Conservation (phyloP, 805 yeast genomes). For the Nakazawaea siamensis region DNA sequence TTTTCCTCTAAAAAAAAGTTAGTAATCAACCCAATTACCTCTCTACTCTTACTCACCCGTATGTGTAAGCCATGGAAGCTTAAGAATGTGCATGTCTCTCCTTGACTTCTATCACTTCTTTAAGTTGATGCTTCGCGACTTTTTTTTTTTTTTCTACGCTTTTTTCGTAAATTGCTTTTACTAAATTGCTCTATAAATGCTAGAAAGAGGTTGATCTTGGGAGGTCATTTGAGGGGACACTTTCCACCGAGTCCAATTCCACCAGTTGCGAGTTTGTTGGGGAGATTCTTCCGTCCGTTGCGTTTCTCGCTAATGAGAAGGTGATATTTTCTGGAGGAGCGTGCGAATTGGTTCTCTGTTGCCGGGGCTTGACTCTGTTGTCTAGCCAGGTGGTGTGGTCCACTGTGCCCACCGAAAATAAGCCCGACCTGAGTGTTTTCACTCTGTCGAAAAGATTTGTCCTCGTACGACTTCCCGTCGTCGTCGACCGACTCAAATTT, state of each 20-base stretch:
- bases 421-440: constrained; percentile 7
- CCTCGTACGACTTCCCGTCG: constrained; percentile 6
- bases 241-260: too few relatives aligned
- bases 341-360: constrained; percentile 1
- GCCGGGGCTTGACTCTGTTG: neutral
- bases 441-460: constrained; percentile 7
- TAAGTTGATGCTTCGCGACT: too few relatives aligned
- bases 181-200: too few relatives aligned
- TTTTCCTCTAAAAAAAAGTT: constrained; percentile 54
- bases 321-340: constrained; percentile 9
- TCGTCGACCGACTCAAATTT: constrained; percentile 2
- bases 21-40: constrained; percentile 4
- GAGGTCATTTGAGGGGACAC: too few relatives aligned
- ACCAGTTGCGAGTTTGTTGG: too few relatives aligned
- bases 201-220: too few relatives aligned
- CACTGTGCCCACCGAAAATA: constrained; percentile 5
- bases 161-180: too few relatives aligned
- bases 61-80: constrained; percentile 69
- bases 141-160: too few relatives aligned
- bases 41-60: constrained; percentile 24
- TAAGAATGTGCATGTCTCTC: constrained; percentile 60
- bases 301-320: constrained; percentile 3
- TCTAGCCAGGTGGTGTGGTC: constrained; percentile 7
- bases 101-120: too few relatives aligned
- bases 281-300: too few relatives aligned